Evolutionary conservation across 2,329 filamentous ascomycete species (phyloP).

Genomic region (Curvularia spicifera): DNA sequence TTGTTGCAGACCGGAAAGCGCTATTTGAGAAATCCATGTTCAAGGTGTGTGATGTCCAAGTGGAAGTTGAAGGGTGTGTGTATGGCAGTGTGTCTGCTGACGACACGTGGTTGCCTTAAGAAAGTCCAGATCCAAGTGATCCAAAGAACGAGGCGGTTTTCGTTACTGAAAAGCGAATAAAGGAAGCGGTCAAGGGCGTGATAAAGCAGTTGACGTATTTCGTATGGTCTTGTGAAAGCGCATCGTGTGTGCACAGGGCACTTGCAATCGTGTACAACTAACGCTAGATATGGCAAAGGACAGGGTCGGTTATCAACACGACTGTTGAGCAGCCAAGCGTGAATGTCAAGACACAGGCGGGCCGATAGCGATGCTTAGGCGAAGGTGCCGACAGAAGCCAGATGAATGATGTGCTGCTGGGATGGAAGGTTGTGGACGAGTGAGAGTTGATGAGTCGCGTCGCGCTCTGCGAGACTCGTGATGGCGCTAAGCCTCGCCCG

Average conservation of each 20-base stretch:
- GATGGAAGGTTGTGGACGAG: slow-evolving; percentile 16
- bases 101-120: slow-evolving; percentile 34
- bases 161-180: slow-evolving; percentile 4
- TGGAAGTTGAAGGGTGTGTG: slow-evolving; percentile 4
- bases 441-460: slow-evolving; percentile 22
- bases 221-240: slow-evolving; percentile 25
- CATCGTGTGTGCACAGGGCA: slow-evolving; percentile 37
- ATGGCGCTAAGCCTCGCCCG: slow-evolving; percentile 18
- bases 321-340: slow-evolving; percentile 7
- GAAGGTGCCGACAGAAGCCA: slow-evolving; percentile 8
- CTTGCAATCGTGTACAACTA: slow-evolving; percentile 23
- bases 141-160: slow-evolving; percentile 9
- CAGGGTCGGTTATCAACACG: slow-evolving; percentile 6
- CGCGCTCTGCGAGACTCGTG: slow-evolving; percentile 18
- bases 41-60: neutral
- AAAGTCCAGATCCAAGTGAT: neutral
- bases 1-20: slow-evolving; percentile 28
- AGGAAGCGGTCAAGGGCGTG: slow-evolving; percentile 15
- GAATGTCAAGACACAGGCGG: slow-evolving; percentile 18
- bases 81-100: slow-evolving; percentile 32
- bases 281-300: slow-evolving; percentile 26
- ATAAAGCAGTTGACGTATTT: slow-evolving; percentile 23
- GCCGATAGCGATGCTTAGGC: slow-evolving; percentile 19
- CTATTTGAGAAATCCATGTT: slow-evolving; percentile 44
- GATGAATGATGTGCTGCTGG: slow-evolving; percentile 24